These are phyloP conservation scores for Lobosporangium transversale DNA, from an alignment of 192 early-diverging fungal genomes.

Conservation along the genomic window DNA sequence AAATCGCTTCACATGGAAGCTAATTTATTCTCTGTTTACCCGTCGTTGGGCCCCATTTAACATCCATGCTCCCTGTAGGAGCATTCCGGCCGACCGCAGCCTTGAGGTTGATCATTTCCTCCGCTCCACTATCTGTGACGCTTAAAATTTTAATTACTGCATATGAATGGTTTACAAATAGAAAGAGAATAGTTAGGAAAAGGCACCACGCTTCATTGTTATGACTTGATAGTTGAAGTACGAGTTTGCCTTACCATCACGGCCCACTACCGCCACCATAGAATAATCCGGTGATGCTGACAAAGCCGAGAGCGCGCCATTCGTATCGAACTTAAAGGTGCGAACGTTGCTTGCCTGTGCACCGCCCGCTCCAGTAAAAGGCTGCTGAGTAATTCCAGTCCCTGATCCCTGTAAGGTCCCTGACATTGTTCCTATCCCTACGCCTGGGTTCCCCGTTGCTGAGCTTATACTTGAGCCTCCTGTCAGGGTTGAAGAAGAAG, in stretches of 20 bases:
- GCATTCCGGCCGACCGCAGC: constrained; percentile 61
- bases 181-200: too few species aligned
- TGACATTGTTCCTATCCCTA: background rate
- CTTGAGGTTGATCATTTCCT: constrained; percentile 74
- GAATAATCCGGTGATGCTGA: constrained; percentile 69
- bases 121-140: constrained; percentile 61
- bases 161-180: background rate
- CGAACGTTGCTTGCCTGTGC: background rate
- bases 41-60: constrained; percentile 74
- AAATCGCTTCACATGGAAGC: too few species aligned
- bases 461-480: constrained; percentile 10
- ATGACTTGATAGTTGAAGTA: too few species aligned
- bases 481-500: background rate
- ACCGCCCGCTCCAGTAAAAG: background rate
- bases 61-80: constrained; percentile 75
- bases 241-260: constrained; percentile 71
- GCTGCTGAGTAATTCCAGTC: constrained; percentile 3
- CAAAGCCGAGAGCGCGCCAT: constrained; percentile 63
- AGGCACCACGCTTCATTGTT: too few species aligned
- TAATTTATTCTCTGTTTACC: constrained; percentile 18
- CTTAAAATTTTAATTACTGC: constrained; percentile 75
- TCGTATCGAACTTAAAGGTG: constrained; percentile 42
- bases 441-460: background rate
- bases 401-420: background rate
- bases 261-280: constrained; percentile 71